These are phyloP conservation scores for Emergomyces orientalis DNA, from an alignment of 2,329 filamentous ascomycete species.

Conservation along the genomic window DNA sequence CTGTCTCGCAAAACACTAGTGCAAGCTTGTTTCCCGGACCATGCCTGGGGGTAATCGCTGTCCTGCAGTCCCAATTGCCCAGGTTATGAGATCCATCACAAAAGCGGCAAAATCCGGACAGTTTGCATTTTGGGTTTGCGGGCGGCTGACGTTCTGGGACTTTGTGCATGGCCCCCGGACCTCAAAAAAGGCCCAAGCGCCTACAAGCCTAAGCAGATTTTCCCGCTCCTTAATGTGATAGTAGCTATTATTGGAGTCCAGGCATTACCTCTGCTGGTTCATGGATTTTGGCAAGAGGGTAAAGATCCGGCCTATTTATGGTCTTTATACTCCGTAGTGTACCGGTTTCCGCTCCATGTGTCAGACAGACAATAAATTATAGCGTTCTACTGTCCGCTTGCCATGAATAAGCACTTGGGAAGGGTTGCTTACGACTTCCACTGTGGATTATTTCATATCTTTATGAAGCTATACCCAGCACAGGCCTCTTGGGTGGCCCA, in stretches of 20 bases:
- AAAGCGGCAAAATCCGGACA: neutral
- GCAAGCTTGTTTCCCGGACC: neutral
- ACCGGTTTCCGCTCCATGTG: too few species aligned
- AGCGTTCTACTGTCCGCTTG: too few species aligned
- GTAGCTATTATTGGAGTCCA: neutral
- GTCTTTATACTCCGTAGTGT: too few species aligned
- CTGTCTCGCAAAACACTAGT: too few species aligned
- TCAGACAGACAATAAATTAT: too few species aligned
- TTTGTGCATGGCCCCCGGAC: neutral
- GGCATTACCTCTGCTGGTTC: too few species aligned
- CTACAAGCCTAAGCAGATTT: neutral
- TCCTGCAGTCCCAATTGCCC: neutral
- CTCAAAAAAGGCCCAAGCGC: neutral
- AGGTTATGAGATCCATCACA: neutral
- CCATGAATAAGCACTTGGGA: neutral
- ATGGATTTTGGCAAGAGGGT: too few species aligned
- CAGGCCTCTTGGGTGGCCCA: neutral
- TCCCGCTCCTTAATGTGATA: neutral
- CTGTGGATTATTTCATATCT: neutral
- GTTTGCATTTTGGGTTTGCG: neutral
- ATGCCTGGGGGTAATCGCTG: neutral
- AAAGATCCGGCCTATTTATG: too few species aligned
- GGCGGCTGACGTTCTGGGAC: neutral
- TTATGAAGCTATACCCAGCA: too few species aligned
- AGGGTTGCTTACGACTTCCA: neutral